A percentile compares a stretch with the other conserved stretches of the same genome.
Evolutionary conservation across 2,329 filamentous ascomycete genomes (phyloP).

Genomic region (Botrytis tulipae): DNA sequence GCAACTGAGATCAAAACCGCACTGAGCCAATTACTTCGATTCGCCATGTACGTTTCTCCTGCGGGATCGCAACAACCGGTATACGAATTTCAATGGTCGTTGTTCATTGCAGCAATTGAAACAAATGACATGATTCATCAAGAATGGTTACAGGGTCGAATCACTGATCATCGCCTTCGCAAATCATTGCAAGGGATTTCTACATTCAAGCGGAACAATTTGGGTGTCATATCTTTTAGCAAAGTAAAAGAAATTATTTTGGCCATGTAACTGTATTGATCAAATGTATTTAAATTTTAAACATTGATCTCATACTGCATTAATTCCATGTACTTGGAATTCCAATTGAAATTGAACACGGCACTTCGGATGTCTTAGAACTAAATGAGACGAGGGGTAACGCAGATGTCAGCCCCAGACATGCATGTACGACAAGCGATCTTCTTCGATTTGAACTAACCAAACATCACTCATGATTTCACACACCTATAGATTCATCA

Average conservation of each 20-base stretch:
- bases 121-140: constrained; percentile 25
- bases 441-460: neutral
- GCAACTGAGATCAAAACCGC: neutral
- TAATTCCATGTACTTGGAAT: neutral
- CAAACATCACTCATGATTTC: neutral
- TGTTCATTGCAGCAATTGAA: constrained; percentile 26
- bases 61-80: constrained; percentile 18
- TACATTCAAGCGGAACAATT: neutral
- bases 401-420: neutral
- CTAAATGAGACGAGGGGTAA: neutral
- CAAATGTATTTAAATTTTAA: neutral
- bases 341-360: neutral
- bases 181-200: neutral
- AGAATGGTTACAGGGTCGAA: constrained; percentile 23
- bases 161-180: neutral
- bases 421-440: neutral
- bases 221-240: neutral
- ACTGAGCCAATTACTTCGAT: constrained; percentile 15
- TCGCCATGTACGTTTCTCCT: constrained; percentile 16
- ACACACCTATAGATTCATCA: neutral
- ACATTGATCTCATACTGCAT: no score
- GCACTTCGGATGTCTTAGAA: neutral
- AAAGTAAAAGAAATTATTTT: neutral
- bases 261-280: neutral
- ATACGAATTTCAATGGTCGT: constrained; percentile 26